These are phyloP conservation scores for Penicillium sp. DNA, from an alignment of 2,329 filamentous ascomycete genomes.

Conservation along the genomic window DNA sequence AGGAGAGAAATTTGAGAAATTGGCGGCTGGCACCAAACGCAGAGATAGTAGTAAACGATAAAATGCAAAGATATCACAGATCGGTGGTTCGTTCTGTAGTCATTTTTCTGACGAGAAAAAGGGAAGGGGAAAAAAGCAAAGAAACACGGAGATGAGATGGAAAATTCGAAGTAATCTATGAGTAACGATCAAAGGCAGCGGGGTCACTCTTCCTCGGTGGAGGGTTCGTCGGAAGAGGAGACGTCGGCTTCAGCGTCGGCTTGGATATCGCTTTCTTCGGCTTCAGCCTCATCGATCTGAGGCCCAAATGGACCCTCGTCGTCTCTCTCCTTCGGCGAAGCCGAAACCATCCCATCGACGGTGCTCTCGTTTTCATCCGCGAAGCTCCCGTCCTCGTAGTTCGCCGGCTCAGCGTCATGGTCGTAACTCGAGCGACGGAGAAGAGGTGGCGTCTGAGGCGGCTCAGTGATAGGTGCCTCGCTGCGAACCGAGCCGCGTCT, in stretches of 20 bases:
- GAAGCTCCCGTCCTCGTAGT: slow-evolving; percentile 47
- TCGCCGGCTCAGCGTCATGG: slow-evolving; percentile 55
- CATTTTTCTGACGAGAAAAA: neutral
- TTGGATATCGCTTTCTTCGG: neutral
- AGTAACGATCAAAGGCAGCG: neutral
- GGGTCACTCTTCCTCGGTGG: slow-evolving; percentile 11
- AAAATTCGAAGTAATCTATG: slow-evolving; percentile 5
- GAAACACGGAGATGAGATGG: slow-evolving; percentile 1
- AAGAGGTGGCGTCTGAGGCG: slow-evolving; percentile 53
- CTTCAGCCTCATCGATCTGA: slow-evolving; percentile 20
- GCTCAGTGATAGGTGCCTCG: slow-evolving; percentile 31
- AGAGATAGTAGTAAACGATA: neutral
- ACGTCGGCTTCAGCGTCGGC: slow-evolving; percentile 4
- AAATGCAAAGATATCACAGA: slow-evolving; percentile 4
- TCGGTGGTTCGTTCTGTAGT: neutral
- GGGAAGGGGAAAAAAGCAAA: neutral
- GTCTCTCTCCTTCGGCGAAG: slow-evolving; percentile 31
- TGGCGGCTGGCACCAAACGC: slow-evolving; percentile 1
- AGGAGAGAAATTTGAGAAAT: slow-evolving; percentile 1
- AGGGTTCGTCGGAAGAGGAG: slow-evolving; percentile 6
- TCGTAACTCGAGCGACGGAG: slow-evolving; percentile 58
- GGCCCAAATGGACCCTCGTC: slow-evolving; percentile 35
- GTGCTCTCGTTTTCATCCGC: slow-evolving; percentile 50
- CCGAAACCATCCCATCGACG: slow-evolving; percentile 41
- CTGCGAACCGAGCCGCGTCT: slow-evolving; percentile 33